A percentile compares a stretch with the other conserved stretches of the same genome.
phyloP scores from a whole-genome alignment of 768 basidiomycete species.

The Tricholoma flavovirens region DNA sequence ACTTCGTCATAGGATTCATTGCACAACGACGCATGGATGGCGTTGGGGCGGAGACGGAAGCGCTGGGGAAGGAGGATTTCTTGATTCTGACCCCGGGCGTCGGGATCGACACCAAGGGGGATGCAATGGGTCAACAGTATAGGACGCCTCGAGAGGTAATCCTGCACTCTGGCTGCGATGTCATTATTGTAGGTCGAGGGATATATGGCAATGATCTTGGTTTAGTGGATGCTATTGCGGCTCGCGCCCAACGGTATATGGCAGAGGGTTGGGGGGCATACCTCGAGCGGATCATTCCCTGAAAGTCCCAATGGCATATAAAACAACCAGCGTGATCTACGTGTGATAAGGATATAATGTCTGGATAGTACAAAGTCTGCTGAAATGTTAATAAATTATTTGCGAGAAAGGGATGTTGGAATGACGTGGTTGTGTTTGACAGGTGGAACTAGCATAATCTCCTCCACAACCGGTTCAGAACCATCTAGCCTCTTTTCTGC shows the following conservation, averaged over 20 bases:
- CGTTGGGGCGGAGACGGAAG: conserved; percentile 35
- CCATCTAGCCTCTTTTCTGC: neutral
- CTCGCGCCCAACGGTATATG: conserved; percentile 80
- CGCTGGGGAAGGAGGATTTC: conserved; percentile 62
- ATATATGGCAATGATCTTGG: conserved; percentile 67
- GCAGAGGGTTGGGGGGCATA: conserved; percentile 92
- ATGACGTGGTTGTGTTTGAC: neutral
- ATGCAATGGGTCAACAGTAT: conserved; percentile 93
- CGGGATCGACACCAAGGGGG: conserved; percentile 71
- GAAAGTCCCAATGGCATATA: neutral
- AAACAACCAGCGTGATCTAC: neutral
- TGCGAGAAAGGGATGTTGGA: neutral
- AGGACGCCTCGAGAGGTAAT: conserved; percentile 84
- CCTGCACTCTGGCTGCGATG: conserved; percentile 77
- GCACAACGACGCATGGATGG: conserved; percentile 82
- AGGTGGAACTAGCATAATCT: conserved; percentile 2
- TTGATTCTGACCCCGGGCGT: conserved; percentile 92
- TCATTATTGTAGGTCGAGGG: conserved; percentile 96
- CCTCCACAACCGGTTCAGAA: conserved; percentile 1
- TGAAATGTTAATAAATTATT: neutral
- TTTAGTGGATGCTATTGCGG: conserved; percentile 39
- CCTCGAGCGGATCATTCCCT: conserved; percentile 39
- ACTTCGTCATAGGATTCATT: conserved; percentile 96
- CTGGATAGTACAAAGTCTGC: neutral
- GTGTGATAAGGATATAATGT: neutral